phyloP scores from a whole-genome alignment of 148 eudicot genomes.

The Rhododendron vialii region DNA sequence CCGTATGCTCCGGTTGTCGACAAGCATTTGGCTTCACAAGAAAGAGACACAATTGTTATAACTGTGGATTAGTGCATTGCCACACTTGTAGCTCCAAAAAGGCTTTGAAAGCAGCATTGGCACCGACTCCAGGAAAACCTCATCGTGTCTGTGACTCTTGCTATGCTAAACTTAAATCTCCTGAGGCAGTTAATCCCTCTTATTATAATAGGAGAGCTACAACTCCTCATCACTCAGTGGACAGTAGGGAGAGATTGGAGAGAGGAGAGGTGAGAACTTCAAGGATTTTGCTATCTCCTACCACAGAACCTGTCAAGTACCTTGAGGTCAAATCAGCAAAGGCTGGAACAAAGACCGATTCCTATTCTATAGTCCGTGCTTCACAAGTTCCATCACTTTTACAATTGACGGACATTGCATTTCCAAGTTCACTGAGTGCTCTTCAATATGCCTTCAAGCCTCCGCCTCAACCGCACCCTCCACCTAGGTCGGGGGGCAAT shows the following conservation, averaged over 20 bases:
- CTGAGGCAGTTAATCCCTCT: constrained; percentile 27
- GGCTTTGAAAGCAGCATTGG: constrained; percentile 68
- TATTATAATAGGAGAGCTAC: constrained; percentile 28
- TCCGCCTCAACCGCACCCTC: constrained; percentile 27
- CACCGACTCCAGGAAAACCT: constrained; percentile 79
- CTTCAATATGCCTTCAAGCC: constrained; percentile 62
- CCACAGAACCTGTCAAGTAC: constrained; percentile 64
- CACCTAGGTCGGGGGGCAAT: constrained; percentile 24
- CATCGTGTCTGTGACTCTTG: constrained; percentile 83
- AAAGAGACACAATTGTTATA: constrained; percentile 71
- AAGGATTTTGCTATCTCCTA: constrained; percentile 41
- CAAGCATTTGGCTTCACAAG: constrained; percentile 76
- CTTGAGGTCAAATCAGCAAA: constrained; percentile 58
- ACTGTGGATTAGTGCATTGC: constrained; percentile 71
- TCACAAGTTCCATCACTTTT: constrained; percentile 71
- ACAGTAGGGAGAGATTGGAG: constrained; percentile 39
- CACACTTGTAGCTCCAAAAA: constrained; percentile 70
- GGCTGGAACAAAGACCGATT: constrained; percentile 34
- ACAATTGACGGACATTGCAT: constrained; percentile 60
- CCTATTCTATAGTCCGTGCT: constrained; percentile 56
- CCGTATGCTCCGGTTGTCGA: constrained; percentile 66
- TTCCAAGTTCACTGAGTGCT: constrained; percentile 70
- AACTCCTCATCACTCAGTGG: constrained; percentile 40
- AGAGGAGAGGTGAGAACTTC: constrained; percentile 37
- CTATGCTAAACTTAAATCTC: constrained; percentile 53